Percentiles rank a stretch among this genome's conserved stretches.
These are phyloP conservation scores for Austroboletus novae-zelandiae DNA, from an alignment of 1,284 basidiomycete genomes.

Conservation along the genomic window DNA sequence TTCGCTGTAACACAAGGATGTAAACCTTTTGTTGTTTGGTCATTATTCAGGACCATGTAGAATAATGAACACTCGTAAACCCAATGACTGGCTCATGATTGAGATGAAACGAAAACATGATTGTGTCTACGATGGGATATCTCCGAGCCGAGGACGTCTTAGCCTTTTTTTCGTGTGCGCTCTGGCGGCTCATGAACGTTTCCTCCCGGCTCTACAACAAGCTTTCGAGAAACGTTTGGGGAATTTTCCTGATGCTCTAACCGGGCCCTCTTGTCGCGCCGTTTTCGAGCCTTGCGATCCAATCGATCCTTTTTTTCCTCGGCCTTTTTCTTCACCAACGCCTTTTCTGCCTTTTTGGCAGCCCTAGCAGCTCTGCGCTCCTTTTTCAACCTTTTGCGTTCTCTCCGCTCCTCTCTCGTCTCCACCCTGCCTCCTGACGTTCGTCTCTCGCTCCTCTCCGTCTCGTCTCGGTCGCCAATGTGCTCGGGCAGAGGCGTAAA, in stretches of 20 bases:
- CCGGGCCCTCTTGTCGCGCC: not conserved
- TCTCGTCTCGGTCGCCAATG: not conserved
- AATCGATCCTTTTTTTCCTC: not conserved
- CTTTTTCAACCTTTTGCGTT: conserved; percentile 22
- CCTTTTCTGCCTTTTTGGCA: conserved; percentile 13
- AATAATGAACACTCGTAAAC: conserved; percentile 25
- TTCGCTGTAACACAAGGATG: conserved; percentile 5
- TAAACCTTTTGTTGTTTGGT: conserved; percentile 10
- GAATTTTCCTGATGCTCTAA: not conserved
- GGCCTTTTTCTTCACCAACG: conserved; percentile 5
- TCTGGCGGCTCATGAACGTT: not conserved
- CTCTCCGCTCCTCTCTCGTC: conserved; percentile 26
- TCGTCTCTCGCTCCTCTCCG: conserved; percentile 8
- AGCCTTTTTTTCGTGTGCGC: not conserved
- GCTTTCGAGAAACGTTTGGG: not conserved
- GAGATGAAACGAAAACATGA: not conserved
- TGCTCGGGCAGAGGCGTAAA: not conserved
- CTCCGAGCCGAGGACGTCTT: not conserved
- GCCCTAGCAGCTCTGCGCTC: conserved; percentile 23
- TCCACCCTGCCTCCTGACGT: conserved; percentile 5
- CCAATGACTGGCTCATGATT: conserved; percentile 11
- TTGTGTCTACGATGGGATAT: conserved; percentile 11
- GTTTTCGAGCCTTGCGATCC: conserved; percentile 6
- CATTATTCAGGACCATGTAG: conserved; percentile 28
- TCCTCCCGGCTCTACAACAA: not conserved